A percentile compares a stretch with the other conserved stretches of the same genome.
Conservation (phyloP, 148 eudicot genomes). For the Cornus controversa region DNA sequence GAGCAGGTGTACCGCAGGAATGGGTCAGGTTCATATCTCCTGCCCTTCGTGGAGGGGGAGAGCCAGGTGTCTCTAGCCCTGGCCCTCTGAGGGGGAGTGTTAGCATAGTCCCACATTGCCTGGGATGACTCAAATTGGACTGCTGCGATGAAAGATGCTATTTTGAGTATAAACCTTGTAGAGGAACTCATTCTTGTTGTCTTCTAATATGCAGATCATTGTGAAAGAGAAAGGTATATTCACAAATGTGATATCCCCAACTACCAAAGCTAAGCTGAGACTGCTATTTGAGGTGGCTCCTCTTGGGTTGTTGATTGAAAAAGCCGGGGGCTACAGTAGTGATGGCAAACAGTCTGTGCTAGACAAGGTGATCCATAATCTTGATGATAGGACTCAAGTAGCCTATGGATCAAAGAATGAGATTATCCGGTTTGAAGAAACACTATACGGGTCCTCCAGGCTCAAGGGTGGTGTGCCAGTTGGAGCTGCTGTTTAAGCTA, state of each 20-base stretch:
- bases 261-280: slow-evolving; percentile 92
- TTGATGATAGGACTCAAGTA: slow-evolving; percentile 96
- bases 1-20: too few species aligned
- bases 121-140: neutral
- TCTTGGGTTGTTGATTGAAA: slow-evolving; percentile 82
- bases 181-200: neutral
- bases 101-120: too few species aligned
- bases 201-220: slow-evolving; percentile 54
- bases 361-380: slow-evolving; percentile 61
- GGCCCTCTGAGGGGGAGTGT: too few species aligned
- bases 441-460: slow-evolving; percentile 84
- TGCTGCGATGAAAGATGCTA: too few species aligned
- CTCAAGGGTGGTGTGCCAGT: slow-evolving; percentile 82
- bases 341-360: slow-evolving; percentile 90
- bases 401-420: slow-evolving; percentile 96
- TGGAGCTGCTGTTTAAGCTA: slow-evolving; percentile 68
- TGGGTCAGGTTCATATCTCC: too few species aligned
- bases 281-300: slow-evolving; percentile 97
- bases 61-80: too few species aligned
- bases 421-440: slow-evolving; percentile 91
- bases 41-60: too few species aligned
- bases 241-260: slow-evolving; percentile 87
- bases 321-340: slow-evolving; percentile 92
- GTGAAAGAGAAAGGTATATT: slow-evolving; percentile 98
- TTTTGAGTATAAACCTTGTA: too few species aligned